Evolutionary conservation across 148 eudicot genomes (phyloP), one percentile per base, ranked within the genome.

Genomic region (Arbutus unedo): DNA sequence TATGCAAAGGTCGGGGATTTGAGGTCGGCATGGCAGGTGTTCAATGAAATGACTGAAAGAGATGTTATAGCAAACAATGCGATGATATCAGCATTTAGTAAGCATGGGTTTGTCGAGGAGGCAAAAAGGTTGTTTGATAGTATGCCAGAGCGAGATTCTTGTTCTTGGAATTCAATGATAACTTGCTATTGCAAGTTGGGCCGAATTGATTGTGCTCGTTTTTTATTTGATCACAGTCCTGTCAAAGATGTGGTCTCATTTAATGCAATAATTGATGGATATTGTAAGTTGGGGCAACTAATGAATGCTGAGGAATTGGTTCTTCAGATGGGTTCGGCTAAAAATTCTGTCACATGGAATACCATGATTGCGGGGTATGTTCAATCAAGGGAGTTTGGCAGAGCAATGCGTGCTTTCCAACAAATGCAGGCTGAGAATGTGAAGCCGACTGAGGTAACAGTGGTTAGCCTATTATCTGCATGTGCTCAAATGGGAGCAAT

Each of bases 401-500:
- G 83, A 74, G 89, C 86, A 8, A 85, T 88, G 57, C 41, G 81
- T 82, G 80, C 82, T 25, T 88, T 83, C 57, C 79, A 79, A 64
- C 83, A 77, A 68, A 89, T 88, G 91, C 81, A 70, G 57, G 57
- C 50, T 76, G 76, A 62, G 50, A 83, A 83, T 50, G 79, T 86
- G 55, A 86, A 48, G 70, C 87, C 83, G 0, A 88, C 88, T 45
- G 77, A 59, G 44, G 81, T 90, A 78, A 90, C 81, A 4, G 72
- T 83, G 76, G 88, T 87, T 11, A 82, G 85, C 81, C 85, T 77
- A 57, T 76, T 88, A 6, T 81, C 88, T 75, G 88, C 89, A 45
- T 90, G 90, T 85, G 89, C 90, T 76, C 88, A 88, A 80, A 70
- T 90, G 11, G 90, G 90, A 18, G 89, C 89, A 44, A 43, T 90